phyloP scores from a whole-genome alignment of 352 stramenopile species.

The Pythium utonaiense region DNA sequence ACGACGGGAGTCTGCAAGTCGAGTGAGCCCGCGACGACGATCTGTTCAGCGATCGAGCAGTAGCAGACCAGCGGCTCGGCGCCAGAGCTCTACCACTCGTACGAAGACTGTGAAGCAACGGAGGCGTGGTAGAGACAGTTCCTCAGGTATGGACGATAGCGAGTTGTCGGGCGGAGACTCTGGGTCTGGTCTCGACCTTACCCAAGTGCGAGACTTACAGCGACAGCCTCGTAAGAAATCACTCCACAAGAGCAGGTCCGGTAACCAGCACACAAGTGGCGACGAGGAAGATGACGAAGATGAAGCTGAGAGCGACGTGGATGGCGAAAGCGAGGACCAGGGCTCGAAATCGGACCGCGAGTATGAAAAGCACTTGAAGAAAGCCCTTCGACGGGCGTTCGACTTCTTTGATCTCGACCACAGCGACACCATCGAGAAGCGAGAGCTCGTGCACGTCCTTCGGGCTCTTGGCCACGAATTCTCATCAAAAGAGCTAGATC shows the following conservation, averaged over 20 bases:
- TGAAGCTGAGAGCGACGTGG: conserved; percentile 11
- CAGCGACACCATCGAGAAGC: conserved; percentile 66
- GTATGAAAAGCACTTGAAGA: conserved; percentile 60
- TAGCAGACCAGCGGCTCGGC: not conserved
- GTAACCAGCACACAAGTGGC: not conserved
- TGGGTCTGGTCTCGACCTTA: conserved; percentile 13
- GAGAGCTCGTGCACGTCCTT: conserved; percentile 60
- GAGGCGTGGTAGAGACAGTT: not conserved
- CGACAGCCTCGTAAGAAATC: not conserved
- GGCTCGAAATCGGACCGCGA: conserved; percentile 47
- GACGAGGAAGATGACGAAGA: conserved; percentile 1
- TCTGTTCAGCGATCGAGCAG: not conserved
- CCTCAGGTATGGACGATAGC: not conserved
- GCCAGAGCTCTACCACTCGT: not conserved
- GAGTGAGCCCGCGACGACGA: not conserved
- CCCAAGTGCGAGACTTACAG: conserved; percentile 9
- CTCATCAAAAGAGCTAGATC: conserved; percentile 56
- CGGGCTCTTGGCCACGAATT: conserved; percentile 70
- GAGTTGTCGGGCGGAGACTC: not conserved
- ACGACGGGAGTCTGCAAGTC: not conserved
- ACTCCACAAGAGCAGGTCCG: not conserved
- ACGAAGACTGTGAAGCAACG: not conserved
- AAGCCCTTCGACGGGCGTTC: conserved; percentile 56
- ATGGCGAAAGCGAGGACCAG: not conserved
- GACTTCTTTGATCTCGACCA: conserved; percentile 79